Percentiles rank a stretch among this genome's conserved stretches.
Conservation (phyloP, 345 rosid genomes). For the Passiflora organensis region DNA sequence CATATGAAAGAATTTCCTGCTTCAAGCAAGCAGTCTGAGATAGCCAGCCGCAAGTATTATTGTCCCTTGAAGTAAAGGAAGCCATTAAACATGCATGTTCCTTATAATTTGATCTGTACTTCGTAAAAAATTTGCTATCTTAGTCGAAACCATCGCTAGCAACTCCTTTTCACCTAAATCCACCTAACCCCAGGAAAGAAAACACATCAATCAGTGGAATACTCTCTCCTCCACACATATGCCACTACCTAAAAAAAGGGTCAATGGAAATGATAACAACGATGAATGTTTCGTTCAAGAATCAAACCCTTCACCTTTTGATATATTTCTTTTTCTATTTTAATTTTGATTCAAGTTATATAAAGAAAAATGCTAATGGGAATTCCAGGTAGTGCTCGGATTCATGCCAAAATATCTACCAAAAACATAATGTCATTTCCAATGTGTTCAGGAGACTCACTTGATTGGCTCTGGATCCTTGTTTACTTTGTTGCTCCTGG, state of each 20-base stretch:
- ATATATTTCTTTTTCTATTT: too few relatives aligned
- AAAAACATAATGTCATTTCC: not conserved
- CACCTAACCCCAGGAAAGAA: slow-evolving; percentile 1
- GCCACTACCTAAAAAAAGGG: too few relatives aligned
- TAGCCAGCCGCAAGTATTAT: slow-evolving; percentile 1
- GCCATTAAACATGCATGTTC: too few relatives aligned
- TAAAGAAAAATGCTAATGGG: too few relatives aligned
- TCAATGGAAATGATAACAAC: too few relatives aligned
- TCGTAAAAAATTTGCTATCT: slow-evolving; percentile 7
- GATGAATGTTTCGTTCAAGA: too few relatives aligned
- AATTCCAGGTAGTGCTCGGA: not conserved
- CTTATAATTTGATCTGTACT: not conserved
- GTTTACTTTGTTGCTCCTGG: slow-evolving; percentile 7
- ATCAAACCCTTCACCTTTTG: too few relatives aligned
- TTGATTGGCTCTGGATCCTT: not conserved
- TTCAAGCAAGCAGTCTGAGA: slow-evolving; percentile 3
- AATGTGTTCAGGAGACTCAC: slow-evolving; percentile 13
- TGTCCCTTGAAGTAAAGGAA: not conserved
- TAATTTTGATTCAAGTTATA: too few relatives aligned
- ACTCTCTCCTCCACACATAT: too few relatives aligned
- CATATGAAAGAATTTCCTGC: not conserved
- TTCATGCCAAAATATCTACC: slow-evolving; percentile 1
- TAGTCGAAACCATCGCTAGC: slow-evolving; percentile 8
- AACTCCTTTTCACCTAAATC: not conserved
- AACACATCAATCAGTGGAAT: not conserved